Percentiles rank a stretch among this genome's conserved stretches.
Evolutionary conservation across 139 green algal species (phyloP).

Genomic region (Chlamydomonas sp.): DNA sequence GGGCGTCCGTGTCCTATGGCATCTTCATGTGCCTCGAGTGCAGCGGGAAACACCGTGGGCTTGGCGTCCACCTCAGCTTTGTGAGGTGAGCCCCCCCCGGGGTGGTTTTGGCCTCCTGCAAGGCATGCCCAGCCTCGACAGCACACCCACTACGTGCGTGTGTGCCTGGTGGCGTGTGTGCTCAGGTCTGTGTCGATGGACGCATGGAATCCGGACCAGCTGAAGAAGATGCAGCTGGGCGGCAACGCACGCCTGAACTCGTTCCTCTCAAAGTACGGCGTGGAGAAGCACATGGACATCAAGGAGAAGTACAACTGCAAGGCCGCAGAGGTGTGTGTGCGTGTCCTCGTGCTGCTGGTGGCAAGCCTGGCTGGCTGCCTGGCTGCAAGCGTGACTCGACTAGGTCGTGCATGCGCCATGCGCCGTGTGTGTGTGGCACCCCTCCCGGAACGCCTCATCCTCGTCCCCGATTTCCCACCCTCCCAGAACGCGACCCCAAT

Average conservation of each 20-base stretch:
- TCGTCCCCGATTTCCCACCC: too few species aligned
- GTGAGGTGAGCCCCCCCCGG: conserved; percentile 60
- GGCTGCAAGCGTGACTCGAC: too few species aligned
- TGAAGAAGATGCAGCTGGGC: conserved; percentile 89
- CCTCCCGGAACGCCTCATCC: too few species aligned
- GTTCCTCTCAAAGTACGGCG: conserved; percentile 86
- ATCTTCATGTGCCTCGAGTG: conserved; percentile 99
- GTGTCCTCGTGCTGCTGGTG: too few species aligned
- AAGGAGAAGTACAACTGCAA: conserved; percentile 91
- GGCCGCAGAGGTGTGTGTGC: conserved; percentile 72
- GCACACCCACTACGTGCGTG: background rate
- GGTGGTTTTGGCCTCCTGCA: background rate
- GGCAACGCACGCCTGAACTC: conserved; percentile 84
- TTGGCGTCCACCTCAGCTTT: conserved; percentile 97
- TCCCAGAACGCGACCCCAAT: too few species aligned
- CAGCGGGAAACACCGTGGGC: conserved; percentile 83
- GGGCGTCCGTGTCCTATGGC: conserved; percentile 91
- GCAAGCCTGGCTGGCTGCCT: too few species aligned
- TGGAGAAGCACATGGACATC: conserved; percentile 82
- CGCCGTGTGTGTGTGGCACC: too few species aligned
- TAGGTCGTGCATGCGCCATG: background rate
- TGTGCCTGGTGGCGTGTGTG: too few species aligned
- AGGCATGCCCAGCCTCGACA: background rate
- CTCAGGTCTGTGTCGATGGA: conserved; percentile 94
- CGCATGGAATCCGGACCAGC: conserved; percentile 83